Evolutionary conservation across 805 yeast species (phyloP), one percentile per base, ranked within the genome.

Genomic region (Wickerhamiella galacta): DNA sequence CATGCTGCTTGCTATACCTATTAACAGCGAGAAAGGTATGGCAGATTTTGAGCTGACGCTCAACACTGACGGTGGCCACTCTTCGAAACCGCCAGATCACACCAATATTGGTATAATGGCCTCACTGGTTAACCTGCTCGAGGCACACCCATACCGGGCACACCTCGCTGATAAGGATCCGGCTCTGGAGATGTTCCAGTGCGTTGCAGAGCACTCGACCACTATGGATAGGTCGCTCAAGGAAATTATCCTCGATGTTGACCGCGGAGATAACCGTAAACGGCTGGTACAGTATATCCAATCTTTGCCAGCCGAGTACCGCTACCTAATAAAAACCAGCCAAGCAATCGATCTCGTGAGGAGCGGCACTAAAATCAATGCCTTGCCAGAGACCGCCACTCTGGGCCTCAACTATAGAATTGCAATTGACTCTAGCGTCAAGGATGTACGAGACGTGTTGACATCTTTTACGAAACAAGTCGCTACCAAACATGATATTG

Each of bases 61-160:
- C 25, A 54, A 56, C 16, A 72, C 78, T 15, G 69, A 71, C 10
- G 92, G 92, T 24, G 92, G 92, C 6, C 92, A 78, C 48, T 71
- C 87, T 1, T 75, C 85, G 6, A 51, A 65, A n/a, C 90, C 92
- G 6, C 87, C 85, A 2, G 75, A 69, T 30, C 90, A 80, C 47
- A 78, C 92, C 4, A 65, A 77, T 2, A 77, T 81, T 53, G 93
- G 90, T 9, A 64, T 80, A 23, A 58, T 74, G 32, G 61, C 81
- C 2, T 71, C 75, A 36, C 57, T 79, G 35, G 60, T 74, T 8
- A 52, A 58, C 7, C 42, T 51, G 12, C 57, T 80, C 25, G 93
- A 82, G 51, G 51, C 54, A 7, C 62, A 66, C 38, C 74, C 71
- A 6, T 73, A 58, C 45, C 48, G 55, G 14, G 59, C 73, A 1